phyloP scores from a whole-genome alignment of 768 basidiomycete species.

The Trametes maxima region DNA sequence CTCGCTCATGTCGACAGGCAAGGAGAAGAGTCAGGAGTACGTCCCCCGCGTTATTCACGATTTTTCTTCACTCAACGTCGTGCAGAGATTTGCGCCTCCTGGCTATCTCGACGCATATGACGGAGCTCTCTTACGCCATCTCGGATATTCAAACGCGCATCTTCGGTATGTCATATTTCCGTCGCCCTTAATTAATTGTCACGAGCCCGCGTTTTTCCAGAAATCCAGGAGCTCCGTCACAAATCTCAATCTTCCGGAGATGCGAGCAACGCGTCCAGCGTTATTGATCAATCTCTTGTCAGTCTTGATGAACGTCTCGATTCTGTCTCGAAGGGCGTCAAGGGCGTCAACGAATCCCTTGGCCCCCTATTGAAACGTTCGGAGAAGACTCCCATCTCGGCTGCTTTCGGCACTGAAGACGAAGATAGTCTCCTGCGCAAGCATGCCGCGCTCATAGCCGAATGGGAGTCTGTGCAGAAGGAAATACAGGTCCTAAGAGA shows the following conservation, averaged over 20 bases:
- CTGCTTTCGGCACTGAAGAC: slow-evolving; percentile 32
- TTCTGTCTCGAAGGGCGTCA: slow-evolving; percentile 70
- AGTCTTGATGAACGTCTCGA: slow-evolving; percentile 79
- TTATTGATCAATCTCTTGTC: slow-evolving; percentile 83
- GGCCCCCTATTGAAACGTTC: slow-evolving; percentile 56
- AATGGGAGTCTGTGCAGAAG: slow-evolving; percentile 82
- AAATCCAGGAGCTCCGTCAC: slow-evolving; percentile 92
- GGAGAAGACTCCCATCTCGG: slow-evolving; percentile 28
- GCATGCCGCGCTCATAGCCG: slow-evolving; percentile 66
- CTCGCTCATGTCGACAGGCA: slow-evolving; percentile 49
- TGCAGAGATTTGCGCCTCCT: slow-evolving; percentile 73
- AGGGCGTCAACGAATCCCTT: slow-evolving; percentile 64
- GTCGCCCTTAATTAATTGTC: neutral
- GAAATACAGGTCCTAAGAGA: slow-evolving; percentile 83
- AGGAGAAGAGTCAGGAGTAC: slow-evolving; percentile 68
- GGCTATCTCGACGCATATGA: slow-evolving; percentile 83
- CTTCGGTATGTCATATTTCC: slow-evolving; percentile 58
- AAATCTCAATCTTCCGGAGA: slow-evolving; percentile 71
- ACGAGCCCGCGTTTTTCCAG: slow-evolving; percentile 41
- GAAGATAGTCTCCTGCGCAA: slow-evolving; percentile 65
- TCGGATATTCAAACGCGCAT: slow-evolving; percentile 91
- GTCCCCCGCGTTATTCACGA: slow-evolving; percentile 40
- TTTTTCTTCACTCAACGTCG: slow-evolving; percentile 9
- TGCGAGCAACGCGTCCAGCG: slow-evolving; percentile 57
- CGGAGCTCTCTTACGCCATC: slow-evolving; percentile 82